A percentile compares a stretch with the other conserved stretches of the same genome.
Conservation (phyloP, 345 rosid species). For the Rhodamnia rubescens region DNA sequence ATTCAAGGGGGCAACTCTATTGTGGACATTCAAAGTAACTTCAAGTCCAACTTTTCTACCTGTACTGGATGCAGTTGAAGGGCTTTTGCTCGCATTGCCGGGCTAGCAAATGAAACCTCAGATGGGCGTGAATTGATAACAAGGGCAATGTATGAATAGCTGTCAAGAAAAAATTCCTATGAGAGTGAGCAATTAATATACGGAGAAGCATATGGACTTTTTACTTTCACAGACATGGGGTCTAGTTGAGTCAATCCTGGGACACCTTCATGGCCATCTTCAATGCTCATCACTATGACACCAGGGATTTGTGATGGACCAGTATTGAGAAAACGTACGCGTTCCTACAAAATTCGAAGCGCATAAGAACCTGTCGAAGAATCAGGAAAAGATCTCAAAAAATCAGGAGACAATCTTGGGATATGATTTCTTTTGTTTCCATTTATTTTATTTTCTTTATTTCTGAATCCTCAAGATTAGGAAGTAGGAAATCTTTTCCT, state of each 20-base stretch:
- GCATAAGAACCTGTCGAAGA: too few relatives aligned
- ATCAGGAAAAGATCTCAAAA: too few relatives aligned
- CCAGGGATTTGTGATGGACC: conserved; percentile 71
- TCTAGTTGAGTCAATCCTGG: conserved; percentile 63
- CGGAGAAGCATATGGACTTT: neutral
- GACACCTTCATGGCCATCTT: conserved; percentile 58
- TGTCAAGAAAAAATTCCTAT: conserved; percentile 13
- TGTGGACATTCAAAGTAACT: neutral
- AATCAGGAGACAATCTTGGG: too few relatives aligned
- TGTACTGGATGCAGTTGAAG: conserved; percentile 71
- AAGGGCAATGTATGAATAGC: conserved; percentile 58
- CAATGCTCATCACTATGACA: conserved; percentile 76
- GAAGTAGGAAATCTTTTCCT: too few relatives aligned
- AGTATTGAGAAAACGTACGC: conserved; percentile 57
- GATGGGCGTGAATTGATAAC: conserved; percentile 62
- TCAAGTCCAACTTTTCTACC: conserved; percentile 20
- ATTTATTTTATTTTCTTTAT: too few relatives aligned
- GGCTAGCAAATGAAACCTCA: conserved; percentile 39
- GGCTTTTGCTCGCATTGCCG: conserved; percentile 28
- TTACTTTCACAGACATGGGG: conserved; percentile 37
- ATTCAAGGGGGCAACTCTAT: neutral
- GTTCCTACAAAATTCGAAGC: neutral
- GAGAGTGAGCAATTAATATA: neutral
- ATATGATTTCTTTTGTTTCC: too few relatives aligned
- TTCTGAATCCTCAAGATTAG: too few relatives aligned